Conservation (phyloP, 768 basidiomycete species). For the Hygrophoropsis aurantiaca region DNA sequence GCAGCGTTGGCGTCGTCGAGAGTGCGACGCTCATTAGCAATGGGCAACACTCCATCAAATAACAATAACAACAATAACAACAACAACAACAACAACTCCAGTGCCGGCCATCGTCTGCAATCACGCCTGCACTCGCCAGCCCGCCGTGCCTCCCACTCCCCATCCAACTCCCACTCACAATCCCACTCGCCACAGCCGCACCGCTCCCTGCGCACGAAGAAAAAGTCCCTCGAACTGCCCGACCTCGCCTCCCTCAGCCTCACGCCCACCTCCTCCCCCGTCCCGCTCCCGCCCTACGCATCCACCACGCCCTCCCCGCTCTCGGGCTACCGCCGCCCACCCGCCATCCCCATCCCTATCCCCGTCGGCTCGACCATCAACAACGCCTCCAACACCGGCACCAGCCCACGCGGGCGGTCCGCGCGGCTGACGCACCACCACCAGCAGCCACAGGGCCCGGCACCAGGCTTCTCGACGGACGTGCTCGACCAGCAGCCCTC, state of each 20-base stretch:
- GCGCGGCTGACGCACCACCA: conserved; percentile 27
- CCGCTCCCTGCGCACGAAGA: conserved; percentile 63
- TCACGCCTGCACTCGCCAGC: too few species aligned
- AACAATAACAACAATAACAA: too few species aligned
- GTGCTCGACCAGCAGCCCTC: conserved; percentile 43
- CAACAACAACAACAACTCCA: too few species aligned
- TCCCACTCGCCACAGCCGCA: conserved; percentile 50
- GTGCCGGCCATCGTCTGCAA: too few species aligned
- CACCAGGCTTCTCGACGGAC: conserved; percentile 36
- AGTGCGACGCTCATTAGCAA: too few species aligned
- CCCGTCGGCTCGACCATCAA: conserved; percentile 37
- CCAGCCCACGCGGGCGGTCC: conserved; percentile 34
- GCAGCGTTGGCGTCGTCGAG: too few species aligned
- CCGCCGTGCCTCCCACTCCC: conserved; percentile 40
- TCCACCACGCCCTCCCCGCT: conserved; percentile 42
- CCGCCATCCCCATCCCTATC: conserved; percentile 50
- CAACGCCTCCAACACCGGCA: conserved; percentile 33
- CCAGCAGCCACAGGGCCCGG: conserved; percentile 23
- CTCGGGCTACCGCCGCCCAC: conserved; percentile 39
- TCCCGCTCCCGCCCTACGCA: conserved; percentile 27
- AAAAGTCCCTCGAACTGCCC: conserved; percentile 73
- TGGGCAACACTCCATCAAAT: too few species aligned
- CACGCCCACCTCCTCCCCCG: conserved; percentile 41
- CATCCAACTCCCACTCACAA: too few species aligned
- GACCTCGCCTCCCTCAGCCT: conserved; percentile 60